Evolutionary conservation across 768 basidiomycete species (phyloP), one percentile per base, ranked within the genome.

Genomic region (Termitomyces sp.): DNA sequence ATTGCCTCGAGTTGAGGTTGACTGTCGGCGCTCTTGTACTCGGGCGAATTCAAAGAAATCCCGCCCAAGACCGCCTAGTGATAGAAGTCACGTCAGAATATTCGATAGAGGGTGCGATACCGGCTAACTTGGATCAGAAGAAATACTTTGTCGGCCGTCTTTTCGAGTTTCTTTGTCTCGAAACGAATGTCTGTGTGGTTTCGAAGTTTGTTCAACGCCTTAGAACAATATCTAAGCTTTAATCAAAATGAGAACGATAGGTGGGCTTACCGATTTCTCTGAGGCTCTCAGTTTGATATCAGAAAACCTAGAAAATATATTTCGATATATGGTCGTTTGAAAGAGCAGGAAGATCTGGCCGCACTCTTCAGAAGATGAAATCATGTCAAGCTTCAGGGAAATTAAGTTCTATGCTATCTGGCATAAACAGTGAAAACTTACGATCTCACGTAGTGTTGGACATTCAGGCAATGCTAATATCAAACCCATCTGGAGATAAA

Each of bases 161-260:
- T 85, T 44, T 87, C 86, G 5, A 87, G 71, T 60, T 85, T 91
- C 69, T 84, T 85, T 5, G 89, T 69, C 43, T 83, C 78, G 68
- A 84, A 97, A 1, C 92, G 86, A 56, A 95, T 90, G 59, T 93
- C 92, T n/a, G 77, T 76, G 56, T 91, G 84, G 48, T 73, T 77
- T 54, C 83, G 78, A 43, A 94, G 76, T 64, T 81, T 86, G 66
- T 90, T 90, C 62, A 84, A 87, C 32, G 72, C 60, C 81, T 83
- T 56, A 23, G 16, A 56, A 9, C 16, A 50, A 21, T 31, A 19
- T 50, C 32, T n/a, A 52, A n/a, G 11, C 41, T 11, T 5, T 29
- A 9, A 11, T 9, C 14, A 8, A 21, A 55, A 37, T 6, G 11
- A 11, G 6, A 4, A 12, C 25, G 17, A 7, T 41, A 4, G 14